Evolutionary conservation across 2,329 filamentous ascomycete species (phyloP), one percentile per base, ranked within the genome.

Genomic region (Beauveria asiatica): DNA sequence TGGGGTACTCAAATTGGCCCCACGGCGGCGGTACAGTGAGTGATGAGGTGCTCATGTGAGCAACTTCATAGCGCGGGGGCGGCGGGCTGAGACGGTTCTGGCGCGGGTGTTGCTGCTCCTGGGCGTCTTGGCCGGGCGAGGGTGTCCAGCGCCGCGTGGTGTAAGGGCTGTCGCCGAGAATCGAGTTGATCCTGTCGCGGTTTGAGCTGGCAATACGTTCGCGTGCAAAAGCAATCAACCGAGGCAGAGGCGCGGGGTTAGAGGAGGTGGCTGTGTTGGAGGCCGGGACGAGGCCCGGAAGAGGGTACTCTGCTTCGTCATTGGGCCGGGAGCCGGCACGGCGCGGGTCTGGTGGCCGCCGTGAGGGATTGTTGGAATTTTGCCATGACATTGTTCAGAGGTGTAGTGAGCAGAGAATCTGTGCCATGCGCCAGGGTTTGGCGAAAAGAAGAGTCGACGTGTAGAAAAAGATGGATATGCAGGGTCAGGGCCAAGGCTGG

Each of bases 101-200:
- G 21, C 23, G 44, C 33, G 19, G 16, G 37, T 17, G 46, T 25
- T 33, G 13, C 17, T 23, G 46, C 37, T 33, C 7, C 17, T 7
- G 13, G 5, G 13, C 27, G 19, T 7, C 33, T 16, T 49, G 21
- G 5, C 27, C 50, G 3, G 42, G 57, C 7, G 50, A 11, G 2
- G 41, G 27, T 7, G 57, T 54, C 57, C 57, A 59, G 42, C 57
- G 57, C 4, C 57, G 57, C n/a, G 57, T 59, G 23, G 57, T 59
- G 48, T 53, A 59, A 6, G 57, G 57, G 21, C 57, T 59, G 17
- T 59, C 57, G 50, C 50, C 49, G 17, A 59, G 57, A 21, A 59
- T 53, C 3, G 49, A 48, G 42, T 48, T 42, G 41, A 59, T 53
- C 21, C 57, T 59, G 5, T 53, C 49, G 19, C 57, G 49, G 21